Evolutionary conservation across 306 rosid genomes (phyloP).

Genomic region (Vigna unguiculata): DNA sequence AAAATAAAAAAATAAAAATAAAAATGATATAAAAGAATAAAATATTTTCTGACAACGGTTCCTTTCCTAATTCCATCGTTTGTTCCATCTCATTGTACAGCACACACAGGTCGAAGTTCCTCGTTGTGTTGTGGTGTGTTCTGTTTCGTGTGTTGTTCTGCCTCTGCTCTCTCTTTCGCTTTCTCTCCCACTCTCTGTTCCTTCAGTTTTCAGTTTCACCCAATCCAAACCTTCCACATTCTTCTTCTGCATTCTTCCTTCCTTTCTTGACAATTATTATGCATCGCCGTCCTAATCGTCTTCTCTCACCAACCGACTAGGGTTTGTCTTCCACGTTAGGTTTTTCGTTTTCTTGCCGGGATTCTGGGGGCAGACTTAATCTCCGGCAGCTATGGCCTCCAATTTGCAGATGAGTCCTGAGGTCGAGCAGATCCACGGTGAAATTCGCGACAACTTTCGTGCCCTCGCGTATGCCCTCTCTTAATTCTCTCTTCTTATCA

Average conservation of each 20-base stretch:
- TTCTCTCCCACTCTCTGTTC: conserved; percentile 11
- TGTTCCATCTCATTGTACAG: not conserved
- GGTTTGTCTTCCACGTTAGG: conserved; percentile 42
- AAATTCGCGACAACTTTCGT: conserved; percentile 90
- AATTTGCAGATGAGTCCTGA: conserved; percentile 82
- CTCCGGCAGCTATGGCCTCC: conserved; percentile 74
- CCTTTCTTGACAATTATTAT: not conserved
- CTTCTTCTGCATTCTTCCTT: not conserved
- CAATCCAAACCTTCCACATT: not conserved
- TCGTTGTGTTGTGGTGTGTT: conserved; percentile 14
- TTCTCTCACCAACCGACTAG: conserved; percentile 36
- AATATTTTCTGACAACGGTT: conserved; percentile 31
- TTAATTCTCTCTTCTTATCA: not conserved
- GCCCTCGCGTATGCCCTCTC: conserved; percentile 78
- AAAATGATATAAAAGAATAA: not conserved
- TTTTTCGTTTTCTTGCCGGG: conserved; percentile 35
- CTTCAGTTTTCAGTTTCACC: not conserved
- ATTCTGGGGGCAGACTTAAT: conserved; percentile 43
- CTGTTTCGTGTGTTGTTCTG: not conserved
- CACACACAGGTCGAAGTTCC: conserved; percentile 38
- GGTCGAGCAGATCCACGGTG: conserved; percentile 99
- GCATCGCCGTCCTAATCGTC: not conserved
- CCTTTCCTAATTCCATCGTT: conserved; percentile 2
- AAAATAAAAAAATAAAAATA: too few relatives aligned
- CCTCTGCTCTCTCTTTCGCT: not conserved